Base-by-base conservation (phyloP, 164 flowering plant genomes). In the Umbellularia californica region DNA sequence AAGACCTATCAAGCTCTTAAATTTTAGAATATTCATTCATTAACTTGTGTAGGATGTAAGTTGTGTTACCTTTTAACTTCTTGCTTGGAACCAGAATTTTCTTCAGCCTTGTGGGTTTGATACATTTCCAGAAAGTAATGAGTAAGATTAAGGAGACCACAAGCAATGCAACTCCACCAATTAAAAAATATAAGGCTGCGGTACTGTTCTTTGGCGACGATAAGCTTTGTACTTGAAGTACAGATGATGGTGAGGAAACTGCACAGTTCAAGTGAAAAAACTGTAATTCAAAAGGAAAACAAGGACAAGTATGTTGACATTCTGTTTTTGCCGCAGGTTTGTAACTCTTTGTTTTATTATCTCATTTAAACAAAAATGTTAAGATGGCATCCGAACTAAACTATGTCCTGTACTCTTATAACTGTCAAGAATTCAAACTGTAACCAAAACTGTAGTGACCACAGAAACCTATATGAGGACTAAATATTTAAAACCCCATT, bases 151-250 rank as follows among this genome's bases (percentile, higher is more conserved):
- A 30, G 76, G 84, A 63, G 58, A 86, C 69, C 51, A 81, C 66
- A 50, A 89, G 76, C 30, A 86, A 68, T 50, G 80, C 72, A 10
- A 83, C 14, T 23, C 80, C 85, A 20, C 88, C 89, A 51, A 87
- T 79, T 74, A 89, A 83, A 72, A 89, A 76, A 79, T 67, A 80
- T 0, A 89, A 70, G 51, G 77, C 81, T 5, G 81, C 17, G 23
- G 81, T 52, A 30, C 52, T 64, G 1, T 65, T 62, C 22, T 50
- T 24, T 14, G 52, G 58, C 25, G 74, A 27, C 30, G 68, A 0
- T 1, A 82, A 66, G 70, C 72, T 73, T 69, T 60, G 13, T 50
- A 33, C n/a, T 41, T 58, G 30, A 24, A 47, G 65, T 28, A 13
- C 17, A 27, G 76, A 23, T 19, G 77, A 23, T 66, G 86, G 83